Evolutionary conservation across 192 early-diverging fungal genomes (phyloP).

Genomic region (Mycoemilia scoparia): DNA sequence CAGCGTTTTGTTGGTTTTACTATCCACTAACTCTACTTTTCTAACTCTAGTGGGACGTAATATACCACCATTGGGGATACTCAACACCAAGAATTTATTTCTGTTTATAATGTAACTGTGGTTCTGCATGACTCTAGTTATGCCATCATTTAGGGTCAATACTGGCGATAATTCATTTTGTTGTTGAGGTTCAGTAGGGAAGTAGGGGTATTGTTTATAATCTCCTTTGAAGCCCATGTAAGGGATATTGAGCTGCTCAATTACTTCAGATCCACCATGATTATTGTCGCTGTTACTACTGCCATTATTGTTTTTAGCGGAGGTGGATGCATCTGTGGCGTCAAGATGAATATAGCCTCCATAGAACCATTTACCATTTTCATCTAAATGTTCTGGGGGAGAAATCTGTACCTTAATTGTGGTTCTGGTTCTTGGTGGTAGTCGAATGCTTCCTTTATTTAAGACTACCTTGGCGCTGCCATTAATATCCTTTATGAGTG

Average conservation of each 20-base stretch:
- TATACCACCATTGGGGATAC: slow-evolving; percentile 9
- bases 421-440: no score
- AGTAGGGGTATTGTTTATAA: no score
- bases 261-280: no score
- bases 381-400: slow-evolving; percentile 14
- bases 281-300: no score
- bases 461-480: no score
- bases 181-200: no score
- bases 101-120: not conserved
- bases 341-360: slow-evolving; percentile 25
- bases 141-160: slow-evolving; percentile 2
- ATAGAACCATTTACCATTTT: slow-evolving; percentile 17
- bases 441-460: no score
- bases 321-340: slow-evolving; percentile 7
- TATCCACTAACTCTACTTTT: slow-evolving; percentile 14
- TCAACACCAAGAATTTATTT: not conserved
- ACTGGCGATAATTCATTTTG: slow-evolving; percentile 7
- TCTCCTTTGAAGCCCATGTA: slow-evolving; percentile 26
- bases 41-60: slow-evolving; percentile 6
- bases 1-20: slow-evolving; percentile 3
- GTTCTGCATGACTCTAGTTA: slow-evolving; percentile 6
- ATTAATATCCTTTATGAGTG: no score
- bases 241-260: slow-evolving; percentile 19
- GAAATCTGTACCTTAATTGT: slow-evolving; percentile 13
- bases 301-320: no score